A percentile compares a stretch with the other conserved stretches of the same genome.
Evolutionary conservation across 2,329 filamentous ascomycete genomes (phyloP).

Genomic region (Beauveria sp.): DNA sequence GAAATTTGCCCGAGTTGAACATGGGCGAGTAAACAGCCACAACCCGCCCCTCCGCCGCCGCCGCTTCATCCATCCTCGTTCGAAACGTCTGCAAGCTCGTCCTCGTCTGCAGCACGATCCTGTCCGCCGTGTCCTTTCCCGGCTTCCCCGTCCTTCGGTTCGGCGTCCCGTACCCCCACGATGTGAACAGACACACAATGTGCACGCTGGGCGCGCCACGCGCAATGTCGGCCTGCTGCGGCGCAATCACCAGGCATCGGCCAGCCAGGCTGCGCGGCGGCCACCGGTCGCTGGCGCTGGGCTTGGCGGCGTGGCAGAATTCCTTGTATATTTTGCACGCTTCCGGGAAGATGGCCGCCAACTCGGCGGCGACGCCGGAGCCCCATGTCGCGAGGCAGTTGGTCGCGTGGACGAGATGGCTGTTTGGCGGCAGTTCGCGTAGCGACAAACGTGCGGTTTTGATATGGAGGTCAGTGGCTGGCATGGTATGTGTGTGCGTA

Average conservation of each 20-base stretch:
- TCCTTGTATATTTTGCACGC: conserved; percentile 19
- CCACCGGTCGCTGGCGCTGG: conserved; percentile 11
- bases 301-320: conserved; percentile 18
- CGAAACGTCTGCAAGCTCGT: conserved; percentile 14
- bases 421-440: background rate
- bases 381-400: conserved; percentile 26
- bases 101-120: conserved; percentile 16
- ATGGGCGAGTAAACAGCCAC: conserved; percentile 16
- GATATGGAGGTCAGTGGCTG: background rate
- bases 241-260: conserved; percentile 21
- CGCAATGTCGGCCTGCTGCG: conserved; percentile 17
- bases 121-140: conserved; percentile 12
- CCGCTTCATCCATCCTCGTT: conserved; percentile 10
- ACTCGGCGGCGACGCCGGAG: conserved; percentile 21
- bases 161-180: conserved; percentile 15
- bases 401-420: conserved; percentile 24
- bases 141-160: conserved; percentile 13
- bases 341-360: conserved; percentile 19
- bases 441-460: background rate
- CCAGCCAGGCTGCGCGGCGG: conserved; percentile 18
- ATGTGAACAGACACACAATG: conserved; percentile 19
- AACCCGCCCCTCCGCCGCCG: background rate
- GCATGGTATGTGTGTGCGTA: background rate
- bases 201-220: conserved; percentile 17
- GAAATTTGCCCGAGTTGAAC: conserved; percentile 19